Evolutionary conservation across 1,284 basidiomycete genomes (phyloP), one percentile per base, ranked within the genome.

Genomic region (Ganoderma lucidum): DNA sequence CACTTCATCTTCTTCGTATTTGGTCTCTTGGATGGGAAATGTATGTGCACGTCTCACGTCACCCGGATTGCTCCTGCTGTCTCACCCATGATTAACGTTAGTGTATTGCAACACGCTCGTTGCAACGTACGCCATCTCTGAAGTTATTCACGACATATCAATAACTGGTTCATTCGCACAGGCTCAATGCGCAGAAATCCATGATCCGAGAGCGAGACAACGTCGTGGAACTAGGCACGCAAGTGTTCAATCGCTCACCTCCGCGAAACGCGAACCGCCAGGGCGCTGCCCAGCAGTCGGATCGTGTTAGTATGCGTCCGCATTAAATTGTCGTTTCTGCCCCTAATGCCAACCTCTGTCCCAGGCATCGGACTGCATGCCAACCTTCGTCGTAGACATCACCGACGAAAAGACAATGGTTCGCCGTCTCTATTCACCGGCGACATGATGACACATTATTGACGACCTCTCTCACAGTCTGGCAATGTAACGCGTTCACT

Each of bases 171-270:
- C n/a, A 10, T 23, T 23, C 23, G 12, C 48, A 51, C 23, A 51
- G 48, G n/a, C 48, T 51, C 48, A 51, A 51, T 8, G 48, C 48
- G n/a, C 48, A 51, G n/a, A 51, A 51, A 19, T 51, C 48, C 48
- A 51, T 51, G 48, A 51, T n/a, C 10, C 48, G 48, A 28, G 48
- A 51, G 23, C 19, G 23, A 10, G 23, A 51, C n/a, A 51, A 23
- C 4, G 48, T 51, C 48, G 23, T 51, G 9, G 48, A 51, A 19
- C 23, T 51, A 28, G 48, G 48, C 48, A 28, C 48, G 3, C 48
- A 51, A 51, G 48, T 12, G 23, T 51, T 51, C 48, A 51, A 51
- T 12, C 48, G 42, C 15, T 44, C 42, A 3, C 3, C 2, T 44
- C 14, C 3, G 2, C 2, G 48, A 51, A 1, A 12, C 9, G 23